A percentile compares a stretch with the other conserved stretches of the same genome.
These are phyloP conservation scores for Ogataea minuta DNA, from an alignment of 805 yeast species.

Conservation along the genomic window DNA sequence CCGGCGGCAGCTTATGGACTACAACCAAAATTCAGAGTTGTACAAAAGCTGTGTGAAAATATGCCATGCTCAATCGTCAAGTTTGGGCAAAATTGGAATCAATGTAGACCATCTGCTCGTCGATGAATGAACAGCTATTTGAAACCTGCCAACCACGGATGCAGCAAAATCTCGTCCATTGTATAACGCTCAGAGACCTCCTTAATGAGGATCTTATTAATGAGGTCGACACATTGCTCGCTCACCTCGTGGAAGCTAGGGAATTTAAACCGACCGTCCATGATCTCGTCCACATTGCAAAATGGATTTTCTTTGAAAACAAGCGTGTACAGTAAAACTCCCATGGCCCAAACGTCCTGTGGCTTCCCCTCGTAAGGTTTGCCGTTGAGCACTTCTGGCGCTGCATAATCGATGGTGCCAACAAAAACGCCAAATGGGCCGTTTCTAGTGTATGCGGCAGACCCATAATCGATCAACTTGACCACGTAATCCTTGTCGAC, in stretches of 20 bases:
- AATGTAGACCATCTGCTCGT: conserved; percentile 67
- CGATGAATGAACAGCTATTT: background rate
- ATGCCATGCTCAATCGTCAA: conserved; percentile 56
- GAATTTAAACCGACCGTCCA: conserved; percentile 80
- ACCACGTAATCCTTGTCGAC: conserved; percentile 79
- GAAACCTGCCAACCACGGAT: conserved; percentile 57
- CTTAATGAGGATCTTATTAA: conserved; percentile 64
- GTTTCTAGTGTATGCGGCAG: conserved; percentile 84
- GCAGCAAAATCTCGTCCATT: conserved; percentile 64
- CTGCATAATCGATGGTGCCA: conserved; percentile 96
- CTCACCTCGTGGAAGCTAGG: conserved; percentile 57
- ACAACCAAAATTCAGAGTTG: conserved; percentile 49
- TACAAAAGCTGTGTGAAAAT: conserved; percentile 56
- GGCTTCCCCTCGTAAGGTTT: conserved; percentile 88
- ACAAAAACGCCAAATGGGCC: conserved; percentile 98
- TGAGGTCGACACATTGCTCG: conserved; percentile 58
- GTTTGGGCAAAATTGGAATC: conserved; percentile 63
- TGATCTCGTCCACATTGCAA: conserved; percentile 90
- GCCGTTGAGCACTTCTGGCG: conserved; percentile 92
- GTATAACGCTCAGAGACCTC: conserved; percentile 68
- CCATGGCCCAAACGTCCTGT: conserved; percentile 97
- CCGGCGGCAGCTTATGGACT: conserved; percentile 65
- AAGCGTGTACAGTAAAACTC: conserved; percentile 84
- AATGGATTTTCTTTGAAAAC: conserved; percentile 94
- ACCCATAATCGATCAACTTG: conserved; percentile 91